A percentile compares a stretch with the other conserved stretches of the same genome.
These are phyloP conservation scores for Capsicum chinense DNA, from an alignment of 257 asterid genomes.

Conservation along the genomic window DNA sequence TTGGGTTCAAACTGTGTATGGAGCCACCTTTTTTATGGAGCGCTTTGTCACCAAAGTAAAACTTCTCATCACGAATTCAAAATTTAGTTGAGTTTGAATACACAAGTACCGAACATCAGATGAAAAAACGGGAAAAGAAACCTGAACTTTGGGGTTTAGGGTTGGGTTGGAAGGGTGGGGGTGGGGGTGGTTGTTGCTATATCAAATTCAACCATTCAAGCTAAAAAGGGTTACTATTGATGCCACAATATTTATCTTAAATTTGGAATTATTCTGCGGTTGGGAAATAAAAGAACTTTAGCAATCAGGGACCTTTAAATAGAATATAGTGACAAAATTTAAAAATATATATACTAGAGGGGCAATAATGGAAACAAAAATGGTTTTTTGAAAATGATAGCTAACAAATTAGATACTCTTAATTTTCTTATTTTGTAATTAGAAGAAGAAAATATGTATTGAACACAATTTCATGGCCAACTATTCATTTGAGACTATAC, in stretches of 20 bases:
- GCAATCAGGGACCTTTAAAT: background rate
- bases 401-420: conserved; percentile 16
- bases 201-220: conserved; percentile 14
- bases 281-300: background rate
- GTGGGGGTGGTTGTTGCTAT: background rate
- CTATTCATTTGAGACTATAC: too few relatives aligned
- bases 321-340: background rate
- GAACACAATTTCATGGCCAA: too few relatives aligned
- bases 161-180: background rate
- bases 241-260: background rate
- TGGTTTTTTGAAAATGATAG: conserved; percentile 9
- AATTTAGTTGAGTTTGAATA: background rate
- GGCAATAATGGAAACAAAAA: conserved; percentile 2
- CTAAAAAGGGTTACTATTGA: background rate
- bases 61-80: background rate
- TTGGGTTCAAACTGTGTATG: too few relatives aligned
- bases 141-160: background rate
- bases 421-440: background rate
- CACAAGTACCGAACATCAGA: background rate
- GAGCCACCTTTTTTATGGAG: background rate
- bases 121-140: too few relatives aligned
- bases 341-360: background rate
- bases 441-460: background rate
- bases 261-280: conserved; percentile 13
- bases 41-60: background rate